A percentile compares a stretch with the other conserved stretches of the same genome.
Conservation (phyloP, 208 protist genomes). For the Crithidia thermophila region DNA sequence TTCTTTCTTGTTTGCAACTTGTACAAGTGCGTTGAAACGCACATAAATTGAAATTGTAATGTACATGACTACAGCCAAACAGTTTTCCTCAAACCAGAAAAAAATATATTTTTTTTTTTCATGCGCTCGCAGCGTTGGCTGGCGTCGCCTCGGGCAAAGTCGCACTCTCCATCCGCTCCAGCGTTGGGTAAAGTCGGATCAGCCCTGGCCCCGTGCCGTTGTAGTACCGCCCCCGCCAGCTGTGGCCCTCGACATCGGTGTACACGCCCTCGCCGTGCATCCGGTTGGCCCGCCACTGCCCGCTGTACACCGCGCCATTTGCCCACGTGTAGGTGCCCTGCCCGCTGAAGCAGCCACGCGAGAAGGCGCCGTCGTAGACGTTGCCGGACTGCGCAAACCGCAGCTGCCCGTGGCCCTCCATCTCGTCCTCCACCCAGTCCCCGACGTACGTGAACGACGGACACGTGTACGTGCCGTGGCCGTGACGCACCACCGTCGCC, state of each 20-base stretch:
- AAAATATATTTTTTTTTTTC: slow-evolving; percentile 14
- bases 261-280: slow-evolving; percentile 92
- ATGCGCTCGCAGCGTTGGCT: not conserved
- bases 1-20: no score
- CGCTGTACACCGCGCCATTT: slow-evolving; percentile 68
- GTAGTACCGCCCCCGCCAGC: slow-evolving; percentile 84
- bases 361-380: slow-evolving; percentile 66
- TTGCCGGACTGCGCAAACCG: slow-evolving; percentile 56
- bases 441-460: slow-evolving; percentile 78
- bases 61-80: no score
- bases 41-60: no score
- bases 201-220: slow-evolving; percentile 81
- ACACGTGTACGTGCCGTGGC: slow-evolving; percentile 72
- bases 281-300: slow-evolving; percentile 74
- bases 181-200: slow-evolving; percentile 34
- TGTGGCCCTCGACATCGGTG: slow-evolving; percentile 67
- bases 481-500: slow-evolving; percentile 56
- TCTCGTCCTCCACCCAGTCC: slow-evolving; percentile 84
- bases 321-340: slow-evolving; percentile 74
- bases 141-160: not conserved
- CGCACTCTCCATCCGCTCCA: slow-evolving; percentile 8
- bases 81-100: no score
- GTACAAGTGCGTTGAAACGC: no score
- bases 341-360: slow-evolving; percentile 74
- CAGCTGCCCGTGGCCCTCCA: slow-evolving; percentile 75